Evolutionary conservation across 2,329 filamentous ascomycete species (phyloP).

Genomic region (Triangularia setosa): DNA sequence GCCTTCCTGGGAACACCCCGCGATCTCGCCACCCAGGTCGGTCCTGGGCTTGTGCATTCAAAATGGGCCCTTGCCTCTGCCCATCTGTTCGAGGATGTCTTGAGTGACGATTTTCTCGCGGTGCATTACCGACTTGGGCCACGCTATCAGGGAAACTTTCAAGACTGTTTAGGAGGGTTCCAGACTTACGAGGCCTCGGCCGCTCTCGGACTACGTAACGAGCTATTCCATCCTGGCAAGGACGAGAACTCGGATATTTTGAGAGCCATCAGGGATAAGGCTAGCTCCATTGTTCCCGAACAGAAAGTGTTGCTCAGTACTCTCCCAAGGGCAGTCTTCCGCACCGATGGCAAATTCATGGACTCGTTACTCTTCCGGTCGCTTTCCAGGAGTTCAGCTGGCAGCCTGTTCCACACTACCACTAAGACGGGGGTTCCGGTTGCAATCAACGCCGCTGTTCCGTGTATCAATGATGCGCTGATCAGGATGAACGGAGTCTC

Average conservation of each 20-base stretch:
- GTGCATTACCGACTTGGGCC: slow-evolving; percentile 88
- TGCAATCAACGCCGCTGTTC: slow-evolving; percentile 82
- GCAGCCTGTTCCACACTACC: slow-evolving; percentile 64
- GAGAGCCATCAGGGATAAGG: slow-evolving; percentile 79
- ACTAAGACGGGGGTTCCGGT: slow-evolving; percentile 72
- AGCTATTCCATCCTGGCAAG: slow-evolving; percentile 82
- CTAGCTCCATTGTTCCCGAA: slow-evolving; percentile 77
- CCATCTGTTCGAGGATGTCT: slow-evolving; percentile 78
- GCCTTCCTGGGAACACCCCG: slow-evolving; percentile 91
- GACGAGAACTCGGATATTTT: slow-evolving; percentile 91
- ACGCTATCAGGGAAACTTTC: slow-evolving; percentile 91
- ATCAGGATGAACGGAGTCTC: slow-evolving; percentile 75
- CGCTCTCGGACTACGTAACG: slow-evolving; percentile 83
- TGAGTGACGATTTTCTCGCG: slow-evolving; percentile 87
- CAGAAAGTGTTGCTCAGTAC: slow-evolving; percentile 78
- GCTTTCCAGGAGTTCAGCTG: slow-evolving; percentile 68
- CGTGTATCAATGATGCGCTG: slow-evolving; percentile 85
- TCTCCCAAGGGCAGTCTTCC: slow-evolving; percentile 73
- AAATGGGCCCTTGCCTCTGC: slow-evolving; percentile 88
- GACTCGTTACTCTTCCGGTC: slow-evolving; percentile 73
- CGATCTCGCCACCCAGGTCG: slow-evolving; percentile 74
- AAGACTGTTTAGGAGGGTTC: slow-evolving; percentile 92
- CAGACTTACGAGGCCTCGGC: slow-evolving; percentile 95
- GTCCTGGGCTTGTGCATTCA: slow-evolving; percentile 68
- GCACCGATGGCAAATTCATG: slow-evolving; percentile 74